phyloP scores from a whole-genome alignment of 768 basidiomycete genomes.

The Leccinum boreale region DNA sequence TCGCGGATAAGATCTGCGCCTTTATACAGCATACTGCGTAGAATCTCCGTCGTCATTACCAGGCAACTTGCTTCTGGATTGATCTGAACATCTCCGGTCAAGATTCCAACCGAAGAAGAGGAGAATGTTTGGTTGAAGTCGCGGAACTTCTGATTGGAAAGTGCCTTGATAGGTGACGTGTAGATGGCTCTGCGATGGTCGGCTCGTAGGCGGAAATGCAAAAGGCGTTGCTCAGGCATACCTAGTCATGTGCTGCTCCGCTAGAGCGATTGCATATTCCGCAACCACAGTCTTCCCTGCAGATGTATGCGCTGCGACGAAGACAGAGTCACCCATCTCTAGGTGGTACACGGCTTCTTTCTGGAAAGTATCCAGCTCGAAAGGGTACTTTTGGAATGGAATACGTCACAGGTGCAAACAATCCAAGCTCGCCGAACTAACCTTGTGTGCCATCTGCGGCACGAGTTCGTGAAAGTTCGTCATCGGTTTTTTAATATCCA shows the following conservation, averaged over 20 bases:
- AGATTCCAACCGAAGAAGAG: constrained; percentile 85
- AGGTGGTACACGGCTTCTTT: constrained; percentile 98
- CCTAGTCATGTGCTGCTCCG: constrained; percentile 99
- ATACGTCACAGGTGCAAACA: constrained; percentile 2
- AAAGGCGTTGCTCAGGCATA: constrained; percentile 31
- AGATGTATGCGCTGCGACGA: constrained; percentile 99
- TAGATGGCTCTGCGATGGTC: constrained; percentile 77
- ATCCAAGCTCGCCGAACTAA: constrained; percentile 27
- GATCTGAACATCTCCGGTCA: constrained; percentile 99
- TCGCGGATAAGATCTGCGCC: constrained; percentile 98
- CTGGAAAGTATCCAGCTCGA: constrained; percentile 97
- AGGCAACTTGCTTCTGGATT: constrained; percentile 97
- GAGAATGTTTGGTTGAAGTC: constrained; percentile 98
- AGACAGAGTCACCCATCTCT: constrained; percentile 96
- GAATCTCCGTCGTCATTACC: constrained; percentile 97
- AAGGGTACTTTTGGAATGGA: constrained; percentile 77
- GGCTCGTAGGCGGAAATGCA: constrained; percentile 10
- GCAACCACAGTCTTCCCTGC: constrained; percentile 99
- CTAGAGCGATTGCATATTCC: constrained; percentile 96
- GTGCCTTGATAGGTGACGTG: constrained; percentile 97
- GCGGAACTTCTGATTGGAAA: constrained; percentile 98
- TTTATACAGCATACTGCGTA: constrained; percentile 98
- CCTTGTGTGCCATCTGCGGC: constrained; percentile 94
- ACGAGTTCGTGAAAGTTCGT: constrained; percentile 89
- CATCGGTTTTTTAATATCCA: constrained; percentile 89